Percentiles rank a stretch among this genome's conserved stretches.
Evolutionary conservation across 768 basidiomycete genomes (phyloP).

Genomic region (Auriculariales sp.): DNA sequence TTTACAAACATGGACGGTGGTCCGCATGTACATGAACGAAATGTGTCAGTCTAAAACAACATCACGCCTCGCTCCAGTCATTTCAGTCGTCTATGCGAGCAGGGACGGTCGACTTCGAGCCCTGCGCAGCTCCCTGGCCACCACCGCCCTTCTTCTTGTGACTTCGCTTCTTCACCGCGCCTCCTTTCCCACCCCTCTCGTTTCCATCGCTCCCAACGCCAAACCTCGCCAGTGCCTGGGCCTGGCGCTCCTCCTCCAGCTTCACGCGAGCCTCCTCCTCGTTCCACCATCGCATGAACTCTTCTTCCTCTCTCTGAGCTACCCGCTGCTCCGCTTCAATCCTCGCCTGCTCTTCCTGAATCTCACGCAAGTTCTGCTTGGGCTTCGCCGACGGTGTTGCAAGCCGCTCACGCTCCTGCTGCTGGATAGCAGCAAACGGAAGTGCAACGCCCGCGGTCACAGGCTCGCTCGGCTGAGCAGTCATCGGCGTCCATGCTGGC

Average conservation of each 20-base stretch:
- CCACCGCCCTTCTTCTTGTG: too few relatives aligned
- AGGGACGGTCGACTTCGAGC: too few relatives aligned
- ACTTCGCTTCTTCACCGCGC: too few relatives aligned
- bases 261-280: slow-evolving; percentile 65
- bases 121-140: too few relatives aligned
- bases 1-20: too few relatives aligned
- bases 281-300: slow-evolving; percentile 84
- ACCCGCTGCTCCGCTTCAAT: slow-evolving; percentile 24
- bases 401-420: slow-evolving; percentile 49
- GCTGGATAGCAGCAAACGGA: slow-evolving; percentile 78
- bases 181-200: too few relatives aligned
- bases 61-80: too few relatives aligned
- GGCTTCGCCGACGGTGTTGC: slow-evolving; percentile 23
- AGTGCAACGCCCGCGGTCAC: slow-evolving; percentile 19
- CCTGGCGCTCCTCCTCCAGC: slow-evolving; percentile 31
- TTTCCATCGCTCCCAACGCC: too few relatives aligned
- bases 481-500: slow-evolving; percentile 53
- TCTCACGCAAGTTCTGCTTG: slow-evolving; percentile 58
- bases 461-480: slow-evolving; percentile 17
- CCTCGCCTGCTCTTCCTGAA: slow-evolving; percentile 65
- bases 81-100: too few relatives aligned
- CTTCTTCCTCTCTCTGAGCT: slow-evolving; percentile 62
- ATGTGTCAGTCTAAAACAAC: too few relatives aligned
- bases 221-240: too few relatives aligned
- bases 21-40: too few relatives aligned